Conservation (phyloP, 1,139 yeast genomes). For the Kodamaea suecica region DNA sequence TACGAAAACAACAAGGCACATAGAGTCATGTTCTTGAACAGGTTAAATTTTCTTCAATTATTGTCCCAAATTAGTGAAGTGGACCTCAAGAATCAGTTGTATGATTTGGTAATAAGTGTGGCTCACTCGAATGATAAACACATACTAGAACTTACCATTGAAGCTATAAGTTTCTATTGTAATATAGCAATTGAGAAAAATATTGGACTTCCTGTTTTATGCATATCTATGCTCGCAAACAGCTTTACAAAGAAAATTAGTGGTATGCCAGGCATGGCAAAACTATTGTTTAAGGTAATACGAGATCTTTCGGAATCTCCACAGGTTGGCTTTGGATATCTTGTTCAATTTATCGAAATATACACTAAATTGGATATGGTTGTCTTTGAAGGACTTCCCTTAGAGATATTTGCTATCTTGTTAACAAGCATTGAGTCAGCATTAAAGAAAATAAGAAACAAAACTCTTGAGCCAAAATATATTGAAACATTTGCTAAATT, state of each 20-base stretch:
- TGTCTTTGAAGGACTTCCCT: slow-evolving; percentile 6
- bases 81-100: slow-evolving; percentile 31
- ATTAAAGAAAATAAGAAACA: slow-evolving; percentile 1
- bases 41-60: slow-evolving; percentile 37
- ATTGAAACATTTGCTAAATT: neutral
- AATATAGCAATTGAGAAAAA: slow-evolving; percentile 19
- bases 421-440: slow-evolving; percentile 1
- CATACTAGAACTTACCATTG: slow-evolving; percentile 24
- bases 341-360: slow-evolving; percentile 9
- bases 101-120: slow-evolving; percentile 26
- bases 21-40: slow-evolving; percentile 34
- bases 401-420: slow-evolving; percentile 6
- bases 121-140: slow-evolving; percentile 24
- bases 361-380: slow-evolving; percentile 6
- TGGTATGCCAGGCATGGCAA: neutral
- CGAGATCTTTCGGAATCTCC: neutral
- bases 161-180: slow-evolving; percentile 22
- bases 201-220: slow-evolving; percentile 20
- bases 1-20: slow-evolving; percentile 26
- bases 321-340: slow-evolving; percentile 2
- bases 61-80: slow-evolving; percentile 34
- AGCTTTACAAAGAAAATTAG: neutral
- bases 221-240: slow-evolving; percentile 17
- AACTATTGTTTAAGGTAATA: neutral
- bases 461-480: neutral